Evolutionary conservation across 768 basidiomycete genomes (phyloP), one percentile per base, ranked within the genome.

Genomic region (Symmetrospora coprosmae): DNA sequence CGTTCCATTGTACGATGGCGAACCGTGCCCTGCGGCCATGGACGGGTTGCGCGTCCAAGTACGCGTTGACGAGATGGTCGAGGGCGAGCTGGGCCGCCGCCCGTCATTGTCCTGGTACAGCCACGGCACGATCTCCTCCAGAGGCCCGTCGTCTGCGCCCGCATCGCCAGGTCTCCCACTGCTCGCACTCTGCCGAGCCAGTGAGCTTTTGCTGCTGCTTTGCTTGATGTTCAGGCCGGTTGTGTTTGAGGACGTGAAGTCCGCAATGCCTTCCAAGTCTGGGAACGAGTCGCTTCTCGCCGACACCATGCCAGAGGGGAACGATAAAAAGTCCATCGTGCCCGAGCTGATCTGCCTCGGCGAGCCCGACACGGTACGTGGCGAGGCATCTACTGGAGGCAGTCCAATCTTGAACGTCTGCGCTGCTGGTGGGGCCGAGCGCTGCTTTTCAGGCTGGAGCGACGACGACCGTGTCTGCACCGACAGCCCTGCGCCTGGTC

Each of bases 91-190:
- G 2, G 47, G 47, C 4, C 46, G 17, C 34, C 30, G 45, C 9
- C 46, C 37, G 21, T 61, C 60, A 21, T 50, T 33, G 25, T 34
- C 37, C 30, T 63, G 51, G 39, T 61, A 63, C 21, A 63, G 43
- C 62, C 62, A 63, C 17, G 62, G 62, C 13, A 63, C 62, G 25
- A 63, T 63, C 23, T 63, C 62, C 47, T 63, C 62, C 17, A 52
- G 43, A 27, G 61, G 52, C 2, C 50, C 62, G 17, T 63, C 62
- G 28, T 48, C 62, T 17, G 52, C 46, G 13, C 34, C 34, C 25
- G 31, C 30, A 31, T 58, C 55, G 11, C 28, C 8, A 2, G 23
- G 21, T 4, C 19, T 28, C 9, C 31, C 16, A 3, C 37, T 17
- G 23, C 55, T 43, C 40, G 17, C 7, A n/a, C 55, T 17, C 28